Conservation (phyloP, 2,329 filamentous ascomycete species). For the Phialophora tarda region DNA sequence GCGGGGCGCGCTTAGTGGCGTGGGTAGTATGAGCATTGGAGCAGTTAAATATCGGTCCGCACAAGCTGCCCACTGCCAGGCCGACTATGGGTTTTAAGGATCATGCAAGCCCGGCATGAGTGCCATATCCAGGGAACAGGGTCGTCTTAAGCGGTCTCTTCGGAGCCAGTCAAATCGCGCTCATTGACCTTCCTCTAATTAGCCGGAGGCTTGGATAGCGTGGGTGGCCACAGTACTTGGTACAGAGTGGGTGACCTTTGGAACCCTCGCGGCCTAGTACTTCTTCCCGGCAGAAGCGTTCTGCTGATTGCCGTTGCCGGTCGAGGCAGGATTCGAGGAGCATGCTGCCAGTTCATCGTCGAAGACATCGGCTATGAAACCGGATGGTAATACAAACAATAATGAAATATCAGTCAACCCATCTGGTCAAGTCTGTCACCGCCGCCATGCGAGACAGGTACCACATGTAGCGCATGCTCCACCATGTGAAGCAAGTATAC, state of each 20-base stretch:
- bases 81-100: slow-evolving; percentile 9
- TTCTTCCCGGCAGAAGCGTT: not conserved
- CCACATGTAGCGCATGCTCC: slow-evolving; percentile 1
- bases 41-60: slow-evolving; percentile 4
- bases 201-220: slow-evolving; percentile 13
- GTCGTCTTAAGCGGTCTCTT: slow-evolving; percentile 17
- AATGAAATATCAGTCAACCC: slow-evolving; percentile 12
- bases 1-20: slow-evolving; percentile 17
- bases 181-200: not conserved
- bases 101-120: slow-evolving; percentile 12
- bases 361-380: slow-evolving; percentile 11
- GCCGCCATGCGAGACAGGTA: not conserved
- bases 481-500: not conserved
- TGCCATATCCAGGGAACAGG: slow-evolving; percentile 16
- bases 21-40: not conserved
- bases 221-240: slow-evolving; percentile 14
- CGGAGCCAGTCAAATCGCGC: slow-evolving; percentile 8
- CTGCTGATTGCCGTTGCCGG: slow-evolving; percentile 9
- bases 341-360: not conserved
- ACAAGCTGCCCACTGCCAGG: not conserved
- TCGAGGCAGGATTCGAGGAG: slow-evolving; percentile 11
- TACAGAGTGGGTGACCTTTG: not conserved
- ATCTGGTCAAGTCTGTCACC: not conserved
- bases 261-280: not conserved
- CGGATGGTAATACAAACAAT: slow-evolving; percentile 19